Evolutionary conservation across 768 basidiomycete species (phyloP), one percentile per base, ranked within the genome.

Genomic region (Tremella mesenterica): DNA sequence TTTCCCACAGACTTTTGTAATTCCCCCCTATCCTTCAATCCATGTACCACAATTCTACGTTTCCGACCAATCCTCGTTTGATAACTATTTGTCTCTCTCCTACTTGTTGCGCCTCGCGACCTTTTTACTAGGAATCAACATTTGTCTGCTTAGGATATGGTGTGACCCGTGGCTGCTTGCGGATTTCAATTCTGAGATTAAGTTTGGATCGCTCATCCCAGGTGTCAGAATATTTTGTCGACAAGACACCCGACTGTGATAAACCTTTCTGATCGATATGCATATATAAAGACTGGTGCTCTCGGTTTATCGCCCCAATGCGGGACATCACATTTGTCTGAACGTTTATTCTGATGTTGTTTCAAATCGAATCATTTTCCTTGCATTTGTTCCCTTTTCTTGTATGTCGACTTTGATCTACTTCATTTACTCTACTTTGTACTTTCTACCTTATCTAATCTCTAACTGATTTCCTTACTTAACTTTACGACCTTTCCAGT

Each of bases 201-300:
- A n/a, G 47, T 14, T 50, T 26, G 26, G 29, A 16, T 16, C 25
- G 25, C 44, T 38, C 16, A 25, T 46, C 27, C 43, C 23, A 28
- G 26, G 21, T 27, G 30, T 28, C 48, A 25, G 34, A 16, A 30
- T 46, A 29, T 31, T 41, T 30, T 21, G 26, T 47, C 66, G 69
- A 71, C 61, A 64, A 59, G 25, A 66, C 64, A 18, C 69, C 69
- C 16, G 69, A 58, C 23, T 68, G 60, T n/a, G 69, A 71, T 57
- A 71, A 71, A 53, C 69, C 69, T 18, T 70, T 70, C 64, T 70
- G 64, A 53, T 29, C 14, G 27, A 21, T 29, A 20, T 28, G n/a
- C 26, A n/a, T 21, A 29, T 9, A 18, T 14, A 53, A 3, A 29
- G n/a, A 26, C 41, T 43, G 41, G n/a, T n/a, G n/a, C n/a, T n/a